Evolutionary conservation across 192 early-diverging fungal species (phyloP).

Genomic region (Mortierella antarctica): DNA sequence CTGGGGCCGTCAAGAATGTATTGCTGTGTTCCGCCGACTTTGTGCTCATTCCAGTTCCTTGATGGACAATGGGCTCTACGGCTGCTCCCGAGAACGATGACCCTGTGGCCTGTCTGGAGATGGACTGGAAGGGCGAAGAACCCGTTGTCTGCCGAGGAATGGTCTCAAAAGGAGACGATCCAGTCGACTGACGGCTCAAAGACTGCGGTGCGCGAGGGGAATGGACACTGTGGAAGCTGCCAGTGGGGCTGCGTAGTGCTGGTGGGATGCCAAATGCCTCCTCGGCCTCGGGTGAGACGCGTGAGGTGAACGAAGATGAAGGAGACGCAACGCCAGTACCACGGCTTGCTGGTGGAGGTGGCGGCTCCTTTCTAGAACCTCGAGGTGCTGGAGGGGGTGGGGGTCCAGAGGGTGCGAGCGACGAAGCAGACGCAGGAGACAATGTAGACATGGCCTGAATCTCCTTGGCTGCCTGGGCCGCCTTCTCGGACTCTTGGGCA

Average conservation of each 20-base stretch:
- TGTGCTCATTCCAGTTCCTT: constrained; percentile 38
- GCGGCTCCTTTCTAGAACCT: constrained; percentile 48
- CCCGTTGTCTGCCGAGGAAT: constrained; percentile 22
- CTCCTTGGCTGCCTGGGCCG: constrained; percentile 23
- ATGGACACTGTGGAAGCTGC: constrained; percentile 40
- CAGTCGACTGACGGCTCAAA: constrained; percentile 45
- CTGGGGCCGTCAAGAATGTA: not conserved
- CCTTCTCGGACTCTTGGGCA: constrained; percentile 49
- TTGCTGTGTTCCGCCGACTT: constrained; percentile 6
- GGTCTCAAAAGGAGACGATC: constrained; percentile 31
- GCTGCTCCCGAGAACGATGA: constrained; percentile 4
- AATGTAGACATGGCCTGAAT: constrained; percentile 13
- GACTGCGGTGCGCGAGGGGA: constrained; percentile 1
- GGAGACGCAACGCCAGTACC: constrained; percentile 14
- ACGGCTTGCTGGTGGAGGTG: constrained; percentile 50
- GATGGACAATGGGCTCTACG: constrained; percentile 24
- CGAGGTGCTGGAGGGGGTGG: constrained; percentile 46
- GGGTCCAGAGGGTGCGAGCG: not conserved
- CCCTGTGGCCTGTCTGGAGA: constrained; percentile 27
- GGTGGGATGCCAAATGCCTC: constrained; percentile 51
- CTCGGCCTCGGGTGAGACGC: constrained; percentile 34
- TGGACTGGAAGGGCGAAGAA: constrained; percentile 30
- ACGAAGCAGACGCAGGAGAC: constrained; percentile 4
- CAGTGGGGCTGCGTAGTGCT: constrained; percentile 46
- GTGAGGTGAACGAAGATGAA: not conserved